phyloP scores from a whole-genome alignment of 192 early-diverging fungal genomes.

The Coemansia nantahalensis region DNA sequence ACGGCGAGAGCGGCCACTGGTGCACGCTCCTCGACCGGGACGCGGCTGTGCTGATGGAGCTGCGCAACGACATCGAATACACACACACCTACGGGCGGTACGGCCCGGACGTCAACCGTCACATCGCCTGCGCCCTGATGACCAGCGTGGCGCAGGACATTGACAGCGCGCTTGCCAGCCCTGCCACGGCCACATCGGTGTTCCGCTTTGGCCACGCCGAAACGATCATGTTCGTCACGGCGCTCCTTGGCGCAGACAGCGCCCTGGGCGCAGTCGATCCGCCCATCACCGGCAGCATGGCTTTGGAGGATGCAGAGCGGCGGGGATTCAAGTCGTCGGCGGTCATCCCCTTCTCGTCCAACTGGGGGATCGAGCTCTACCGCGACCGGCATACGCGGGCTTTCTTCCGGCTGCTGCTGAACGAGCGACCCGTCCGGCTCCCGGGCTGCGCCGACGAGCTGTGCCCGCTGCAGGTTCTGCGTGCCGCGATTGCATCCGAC shows the following conservation, averaged over 20 bases:
- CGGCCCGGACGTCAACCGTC: constrained; percentile 21
- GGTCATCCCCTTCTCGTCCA: constrained; percentile 35
- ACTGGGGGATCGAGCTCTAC: constrained; percentile 35
- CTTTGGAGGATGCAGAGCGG: neutral
- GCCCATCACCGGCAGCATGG: constrained; percentile 35
- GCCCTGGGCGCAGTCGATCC: constrained; percentile 12
- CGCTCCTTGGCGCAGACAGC: constrained; percentile 19
- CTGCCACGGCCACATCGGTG: constrained; percentile 12
- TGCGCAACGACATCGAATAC: constrained; percentile 37
- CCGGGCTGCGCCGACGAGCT: constrained; percentile 14
- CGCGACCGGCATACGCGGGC: constrained; percentile 8
- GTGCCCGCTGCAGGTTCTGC: constrained; percentile 26
- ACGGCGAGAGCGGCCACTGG: constrained; percentile 14
- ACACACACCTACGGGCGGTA: constrained; percentile 41
- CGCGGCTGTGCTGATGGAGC: constrained; percentile 23
- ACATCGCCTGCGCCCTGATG: constrained; percentile 32
- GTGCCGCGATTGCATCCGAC: constrained; percentile 12
- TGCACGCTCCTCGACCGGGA: constrained; percentile 29
- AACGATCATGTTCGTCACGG: constrained; percentile 42
- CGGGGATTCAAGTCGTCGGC: constrained; percentile 29
- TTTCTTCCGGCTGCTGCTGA: constrained; percentile 30
- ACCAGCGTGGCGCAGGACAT: constrained; percentile 14
- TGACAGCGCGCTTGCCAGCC: constrained; percentile 11
- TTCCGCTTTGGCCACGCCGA: constrained; percentile 49
- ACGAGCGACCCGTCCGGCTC: constrained; percentile 21